Conservation (phyloP, 306 rosid species). For the Ormosia emarginata region DNA sequence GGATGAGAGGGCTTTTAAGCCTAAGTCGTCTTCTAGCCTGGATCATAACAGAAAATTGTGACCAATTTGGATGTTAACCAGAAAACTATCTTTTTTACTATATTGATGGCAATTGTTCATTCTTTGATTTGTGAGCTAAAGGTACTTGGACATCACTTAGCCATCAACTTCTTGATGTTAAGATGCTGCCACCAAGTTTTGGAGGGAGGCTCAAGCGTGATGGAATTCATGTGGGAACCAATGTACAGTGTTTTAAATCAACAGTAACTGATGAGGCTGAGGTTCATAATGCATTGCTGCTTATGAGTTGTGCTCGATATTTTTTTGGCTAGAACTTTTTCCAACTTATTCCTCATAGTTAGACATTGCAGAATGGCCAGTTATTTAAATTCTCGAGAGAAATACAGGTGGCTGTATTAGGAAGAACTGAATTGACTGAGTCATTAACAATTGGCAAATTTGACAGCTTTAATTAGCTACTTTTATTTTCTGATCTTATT, state of each 20-base stretch:
- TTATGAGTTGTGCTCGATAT: background rate
- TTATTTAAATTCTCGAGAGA: background rate
- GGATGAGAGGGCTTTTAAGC: slow-evolving; percentile 47
- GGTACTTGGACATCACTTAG: slow-evolving; percentile 8
- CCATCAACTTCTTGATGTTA: slow-evolving; percentile 21
- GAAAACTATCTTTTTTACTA: slow-evolving; percentile 31
- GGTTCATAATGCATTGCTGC: slow-evolving; percentile 6
- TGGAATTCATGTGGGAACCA: slow-evolving; percentile 2
- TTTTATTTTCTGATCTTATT: background rate
- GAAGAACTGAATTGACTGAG: background rate
- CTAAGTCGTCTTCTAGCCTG: slow-evolving; percentile 46
- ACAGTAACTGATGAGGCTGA: background rate
- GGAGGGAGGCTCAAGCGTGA: slow-evolving; percentile 12
- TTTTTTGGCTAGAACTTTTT: background rate
- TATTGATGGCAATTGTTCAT: slow-evolving; percentile 36
- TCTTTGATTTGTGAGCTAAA: slow-evolving; percentile 62
- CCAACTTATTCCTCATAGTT: background rate
- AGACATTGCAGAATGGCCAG: background rate
- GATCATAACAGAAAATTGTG: slow-evolving; percentile 48
- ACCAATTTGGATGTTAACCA: slow-evolving; percentile 27
- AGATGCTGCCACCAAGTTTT: slow-evolving; percentile 11
- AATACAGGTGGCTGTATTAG: background rate
- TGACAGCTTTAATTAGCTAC: background rate
- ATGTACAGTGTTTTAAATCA: slow-evolving; percentile 36
- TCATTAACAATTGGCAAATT: background rate